Conservation (phyloP, 305 asterid genomes). For the Fraxinus dipetala region DNA sequence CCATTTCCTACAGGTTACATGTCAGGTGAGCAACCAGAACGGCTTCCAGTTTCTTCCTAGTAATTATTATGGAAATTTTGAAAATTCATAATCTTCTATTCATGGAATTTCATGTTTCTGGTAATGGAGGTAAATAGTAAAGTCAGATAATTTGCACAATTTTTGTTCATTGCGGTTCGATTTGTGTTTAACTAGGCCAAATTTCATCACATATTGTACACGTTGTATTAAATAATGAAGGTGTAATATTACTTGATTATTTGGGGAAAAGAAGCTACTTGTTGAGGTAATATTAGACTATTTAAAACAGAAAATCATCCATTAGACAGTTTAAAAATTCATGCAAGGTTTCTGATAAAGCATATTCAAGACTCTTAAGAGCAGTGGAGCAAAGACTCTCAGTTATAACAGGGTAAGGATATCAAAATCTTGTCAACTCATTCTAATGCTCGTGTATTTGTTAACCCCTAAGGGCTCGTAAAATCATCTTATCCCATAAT, state of each 20-base stretch:
- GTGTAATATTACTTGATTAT: not conserved
- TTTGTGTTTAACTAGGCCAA: not conserved
- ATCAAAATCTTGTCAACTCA: not conserved
- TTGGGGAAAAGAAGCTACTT: not conserved
- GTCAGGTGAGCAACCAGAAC: not conserved
- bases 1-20: slow-evolving; percentile 40
- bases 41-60: not conserved
- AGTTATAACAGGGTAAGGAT: not conserved
- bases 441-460: not conserved
- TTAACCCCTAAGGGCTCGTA: not conserved
- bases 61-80: not conserved
- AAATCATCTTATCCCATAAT: not conserved
- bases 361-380: not conserved
- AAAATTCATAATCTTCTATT: not conserved
- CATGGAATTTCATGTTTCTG: not conserved
- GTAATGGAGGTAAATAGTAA: not conserved
- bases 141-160: not conserved
- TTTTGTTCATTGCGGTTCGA: not conserved
- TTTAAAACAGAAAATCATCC: not conserved
- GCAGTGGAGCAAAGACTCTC: not conserved
- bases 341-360: not conserved
- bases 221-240: not conserved
- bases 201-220: not conserved
- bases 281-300: not conserved
- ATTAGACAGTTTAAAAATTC: not conserved